Evolutionary conservation across 352 stramenopile species (phyloP).

Genomic region (Phytophthora litchii): DNA sequence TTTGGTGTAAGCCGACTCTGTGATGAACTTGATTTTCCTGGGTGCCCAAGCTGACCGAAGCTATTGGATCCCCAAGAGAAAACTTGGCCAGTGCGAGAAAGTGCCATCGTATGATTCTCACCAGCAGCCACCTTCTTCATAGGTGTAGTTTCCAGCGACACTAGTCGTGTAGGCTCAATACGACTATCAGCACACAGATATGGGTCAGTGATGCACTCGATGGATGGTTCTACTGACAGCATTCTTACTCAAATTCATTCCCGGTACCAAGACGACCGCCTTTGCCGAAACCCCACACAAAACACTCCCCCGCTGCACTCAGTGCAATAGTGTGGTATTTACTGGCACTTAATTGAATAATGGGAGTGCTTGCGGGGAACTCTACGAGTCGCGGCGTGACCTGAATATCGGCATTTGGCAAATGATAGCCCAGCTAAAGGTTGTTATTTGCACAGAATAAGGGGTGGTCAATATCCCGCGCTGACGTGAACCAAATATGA

Average conservation of each 20-base stretch:
- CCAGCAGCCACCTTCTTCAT: conserved; percentile 73
- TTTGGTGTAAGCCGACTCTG: conserved; percentile 72
- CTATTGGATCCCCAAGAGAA: conserved; percentile 88
- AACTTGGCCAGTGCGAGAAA: conserved; percentile 68
- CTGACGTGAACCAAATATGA: neutral
- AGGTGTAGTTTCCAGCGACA: conserved; percentile 54
- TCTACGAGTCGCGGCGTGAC: conserved; percentile 67
- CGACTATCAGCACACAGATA: conserved; percentile 38
- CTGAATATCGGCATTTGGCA: conserved; percentile 82
- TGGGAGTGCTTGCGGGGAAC: conserved; percentile 49
- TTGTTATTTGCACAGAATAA: conserved; percentile 2
- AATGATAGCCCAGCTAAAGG: conserved; percentile 76
- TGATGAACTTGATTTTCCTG: conserved; percentile 55
- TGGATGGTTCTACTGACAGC: neutral
- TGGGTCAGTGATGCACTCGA: conserved; percentile 1
- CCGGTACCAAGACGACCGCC: conserved; percentile 75
- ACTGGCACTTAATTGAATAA: conserved; percentile 75
- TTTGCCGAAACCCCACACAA: conserved; percentile 86
- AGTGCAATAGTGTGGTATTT: conserved; percentile 85
- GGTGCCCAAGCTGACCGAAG: conserved; percentile 78
- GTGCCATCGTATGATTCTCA: conserved; percentile 82
- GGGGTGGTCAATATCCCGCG: conserved; percentile 5
- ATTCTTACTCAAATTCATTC: conserved; percentile 77
- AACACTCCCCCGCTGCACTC: conserved; percentile 66
- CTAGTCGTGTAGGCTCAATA: conserved; percentile 63